These are phyloP conservation scores for Xanthoceras sorbifolium DNA, from an alignment of 345 rosid species.

Conservation along the genomic window DNA sequence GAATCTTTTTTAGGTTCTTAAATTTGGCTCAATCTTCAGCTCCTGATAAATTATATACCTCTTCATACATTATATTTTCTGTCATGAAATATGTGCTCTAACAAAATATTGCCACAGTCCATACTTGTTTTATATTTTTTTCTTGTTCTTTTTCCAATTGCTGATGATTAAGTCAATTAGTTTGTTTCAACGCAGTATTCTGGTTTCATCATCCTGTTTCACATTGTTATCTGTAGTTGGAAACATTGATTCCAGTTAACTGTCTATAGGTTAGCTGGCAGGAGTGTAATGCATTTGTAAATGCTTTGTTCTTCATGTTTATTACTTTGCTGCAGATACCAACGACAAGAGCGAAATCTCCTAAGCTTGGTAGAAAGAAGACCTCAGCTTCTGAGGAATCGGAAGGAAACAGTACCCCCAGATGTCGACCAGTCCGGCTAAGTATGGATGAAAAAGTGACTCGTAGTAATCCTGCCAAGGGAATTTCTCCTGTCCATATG, in stretches of 20 bases:
- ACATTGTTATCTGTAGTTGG: neutral
- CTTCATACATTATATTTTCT: neutral
- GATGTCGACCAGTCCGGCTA: slow-evolving; percentile 41
- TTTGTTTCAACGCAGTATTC: neutral
- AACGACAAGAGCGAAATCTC: slow-evolving; percentile 93
- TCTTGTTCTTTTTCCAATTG: neutral
- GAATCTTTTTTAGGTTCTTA: neutral
- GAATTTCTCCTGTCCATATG: slow-evolving; percentile 40
- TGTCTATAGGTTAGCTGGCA: neutral
- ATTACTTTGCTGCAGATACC: slow-evolving; percentile 66
- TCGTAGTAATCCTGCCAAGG: slow-evolving; percentile 46
- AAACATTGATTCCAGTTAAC: slow-evolving; percentile 1
- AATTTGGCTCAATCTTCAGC: neutral
- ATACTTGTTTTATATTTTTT: neutral
- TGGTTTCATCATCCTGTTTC: neutral
- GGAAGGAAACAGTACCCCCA: slow-evolving; percentile 47
- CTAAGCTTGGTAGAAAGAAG: slow-evolving; percentile 92
- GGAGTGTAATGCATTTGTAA: neutral
- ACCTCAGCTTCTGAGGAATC: slow-evolving; percentile 42
- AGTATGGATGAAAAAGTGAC: slow-evolving; percentile 73
- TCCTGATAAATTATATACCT: neutral
- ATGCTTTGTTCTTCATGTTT: slow-evolving; percentile 9
- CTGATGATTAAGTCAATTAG: neutral
- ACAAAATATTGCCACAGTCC: neutral
- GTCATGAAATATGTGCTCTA: neutral